Conservation (phyloP, 1,284 basidiomycete species). For the Microstroma glucosiphilum region DNA sequence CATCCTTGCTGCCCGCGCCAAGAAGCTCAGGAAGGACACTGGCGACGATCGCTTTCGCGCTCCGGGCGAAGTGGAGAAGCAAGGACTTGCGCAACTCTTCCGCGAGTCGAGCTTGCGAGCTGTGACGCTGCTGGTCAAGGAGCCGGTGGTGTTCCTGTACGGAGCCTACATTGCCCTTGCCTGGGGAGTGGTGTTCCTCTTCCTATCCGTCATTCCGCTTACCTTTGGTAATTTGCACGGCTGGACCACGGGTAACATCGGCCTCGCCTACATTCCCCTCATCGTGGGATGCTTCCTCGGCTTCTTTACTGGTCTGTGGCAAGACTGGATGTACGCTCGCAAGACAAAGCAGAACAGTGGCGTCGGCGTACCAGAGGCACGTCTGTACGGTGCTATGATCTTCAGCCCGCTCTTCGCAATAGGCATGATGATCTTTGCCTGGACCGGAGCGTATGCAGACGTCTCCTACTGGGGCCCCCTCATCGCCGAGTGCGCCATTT, state of each 20-base stretch:
- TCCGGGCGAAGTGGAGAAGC: slow-evolving; percentile 47
- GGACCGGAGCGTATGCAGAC: slow-evolving; percentile 27
- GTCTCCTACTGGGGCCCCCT: slow-evolving; percentile 34
- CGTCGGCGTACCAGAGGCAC: slow-evolving; percentile 30
- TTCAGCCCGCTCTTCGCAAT: slow-evolving; percentile 27
- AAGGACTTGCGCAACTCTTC: slow-evolving; percentile 42
- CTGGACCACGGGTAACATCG: slow-evolving; percentile 48
- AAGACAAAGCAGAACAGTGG: slow-evolving; percentile 26
- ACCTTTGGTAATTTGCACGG: slow-evolving; percentile 49
- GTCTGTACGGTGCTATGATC: slow-evolving; percentile 35
- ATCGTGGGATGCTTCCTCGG: slow-evolving; percentile 46
- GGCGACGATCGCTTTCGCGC: slow-evolving; percentile 46
- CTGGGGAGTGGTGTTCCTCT: slow-evolving; percentile 12
- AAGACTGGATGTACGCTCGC: slow-evolving; percentile 31
- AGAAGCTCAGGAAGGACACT: slow-evolving; percentile 45
- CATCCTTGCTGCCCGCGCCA: slow-evolving; percentile 41
- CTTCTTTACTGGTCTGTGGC: slow-evolving; percentile 37
- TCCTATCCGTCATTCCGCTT: slow-evolving; percentile 43
- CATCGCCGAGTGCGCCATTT: slow-evolving; percentile 28
- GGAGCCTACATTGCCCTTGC: slow-evolving; percentile 22
- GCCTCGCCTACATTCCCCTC: slow-evolving; percentile 48
- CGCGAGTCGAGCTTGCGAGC: slow-evolving; percentile 42
- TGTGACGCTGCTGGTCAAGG: slow-evolving; percentile 40
- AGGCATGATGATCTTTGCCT: slow-evolving; percentile 39
- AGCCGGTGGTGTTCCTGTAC: slow-evolving; percentile 49